Evolutionary conservation across 2,329 filamentous ascomycete species (phyloP).

Genomic region (Orbilia brochopaga): DNA sequence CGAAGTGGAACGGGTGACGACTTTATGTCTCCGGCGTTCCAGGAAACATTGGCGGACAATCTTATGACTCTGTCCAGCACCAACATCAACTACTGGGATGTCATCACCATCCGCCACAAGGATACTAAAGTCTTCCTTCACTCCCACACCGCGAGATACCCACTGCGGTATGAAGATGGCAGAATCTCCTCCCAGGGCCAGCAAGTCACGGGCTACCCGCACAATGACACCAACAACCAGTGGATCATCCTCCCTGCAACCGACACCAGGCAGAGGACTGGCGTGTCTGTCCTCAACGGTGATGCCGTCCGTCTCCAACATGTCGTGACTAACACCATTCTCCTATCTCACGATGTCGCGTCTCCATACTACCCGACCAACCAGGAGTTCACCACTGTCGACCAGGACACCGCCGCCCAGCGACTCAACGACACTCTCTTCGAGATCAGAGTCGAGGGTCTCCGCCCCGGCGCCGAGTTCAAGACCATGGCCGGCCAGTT

Average conservation of each 20-base stretch:
- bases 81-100: slow-evolving; percentile 87
- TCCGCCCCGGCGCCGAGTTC: slow-evolving; percentile 80
- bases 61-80: slow-evolving; percentile 85
- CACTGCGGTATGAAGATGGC: slow-evolving; percentile 93
- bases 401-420: slow-evolving; percentile 72
- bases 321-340: slow-evolving; percentile 79
- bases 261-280: slow-evolving; percentile 64
- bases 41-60: slow-evolving; percentile 95
- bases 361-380: slow-evolving; percentile 97
- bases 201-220: slow-evolving; percentile 96
- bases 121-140: slow-evolving; percentile 96
- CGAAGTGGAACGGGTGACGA: slow-evolving; percentile 93
- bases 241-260: slow-evolving; percentile 84
- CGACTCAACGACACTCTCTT: slow-evolving; percentile 90
- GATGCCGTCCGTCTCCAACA: slow-evolving; percentile 87
- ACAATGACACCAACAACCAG: slow-evolving; percentile 98
- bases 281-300: slow-evolving; percentile 76
- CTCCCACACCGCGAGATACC: slow-evolving; percentile 87
- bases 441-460: slow-evolving; percentile 86
- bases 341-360: slow-evolving; percentile 94
- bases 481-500: slow-evolving; percentile 91
- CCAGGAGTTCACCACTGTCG: slow-evolving; percentile 92
- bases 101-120: slow-evolving; percentile 88
- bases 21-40: slow-evolving; percentile 98
- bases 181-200: slow-evolving; percentile 94